Percentiles rank a stretch among this genome's conserved stretches.
These are phyloP conservation scores for Cyphellophora europaea DNA, from an alignment of 2,329 filamentous ascomycete species.

Conservation along the genomic window DNA sequence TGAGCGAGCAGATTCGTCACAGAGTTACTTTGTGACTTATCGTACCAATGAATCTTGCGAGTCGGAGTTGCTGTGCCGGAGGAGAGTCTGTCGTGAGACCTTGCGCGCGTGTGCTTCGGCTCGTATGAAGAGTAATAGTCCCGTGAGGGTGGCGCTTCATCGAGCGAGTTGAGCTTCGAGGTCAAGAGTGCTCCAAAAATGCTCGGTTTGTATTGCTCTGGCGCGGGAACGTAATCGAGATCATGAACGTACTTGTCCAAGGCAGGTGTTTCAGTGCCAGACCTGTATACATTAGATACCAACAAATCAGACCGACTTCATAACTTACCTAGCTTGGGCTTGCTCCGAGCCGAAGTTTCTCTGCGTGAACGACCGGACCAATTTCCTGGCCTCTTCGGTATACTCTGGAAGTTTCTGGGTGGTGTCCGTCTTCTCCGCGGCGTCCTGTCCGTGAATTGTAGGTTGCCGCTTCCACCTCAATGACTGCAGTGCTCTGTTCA, in stretches of 20 bases:
- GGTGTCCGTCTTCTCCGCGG: too few species aligned
- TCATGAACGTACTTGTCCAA: slow-evolving; percentile 4
- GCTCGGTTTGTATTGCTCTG: slow-evolving; percentile 7
- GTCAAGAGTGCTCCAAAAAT: slow-evolving; percentile 5
- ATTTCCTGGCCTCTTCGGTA: slow-evolving; percentile 4
- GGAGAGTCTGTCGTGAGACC: neutral
- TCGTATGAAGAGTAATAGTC: neutral
- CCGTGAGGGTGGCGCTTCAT: neutral
- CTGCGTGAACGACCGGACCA: slow-evolving; percentile 3
- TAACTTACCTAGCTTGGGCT: too few species aligned
- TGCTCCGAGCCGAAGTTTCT: neutral
- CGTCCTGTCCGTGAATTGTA: too few species aligned
- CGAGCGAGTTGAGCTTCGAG: slow-evolving; percentile 4
- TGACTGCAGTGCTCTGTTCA: too few species aligned
- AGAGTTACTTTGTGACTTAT: slow-evolving; percentile 6
- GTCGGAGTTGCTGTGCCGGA: slow-evolving; percentile 8
- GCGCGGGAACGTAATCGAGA: slow-evolving; percentile 5
- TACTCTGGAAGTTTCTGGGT: too few species aligned
- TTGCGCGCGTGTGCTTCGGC: neutral
- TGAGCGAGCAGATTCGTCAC: slow-evolving; percentile 3
- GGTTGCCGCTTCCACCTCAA: too few species aligned
- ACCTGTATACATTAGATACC: neutral
- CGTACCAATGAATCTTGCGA: slow-evolving; percentile 15
- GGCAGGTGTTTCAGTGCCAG: neutral
- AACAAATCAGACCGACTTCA: too few species aligned